Percentiles rank a stretch among this genome's conserved stretches.
These are phyloP conservation scores for Fragilariopsis cylindrus DNA, from an alignment of 108 stramenopile species.

Conservation along the genomic window DNA sequence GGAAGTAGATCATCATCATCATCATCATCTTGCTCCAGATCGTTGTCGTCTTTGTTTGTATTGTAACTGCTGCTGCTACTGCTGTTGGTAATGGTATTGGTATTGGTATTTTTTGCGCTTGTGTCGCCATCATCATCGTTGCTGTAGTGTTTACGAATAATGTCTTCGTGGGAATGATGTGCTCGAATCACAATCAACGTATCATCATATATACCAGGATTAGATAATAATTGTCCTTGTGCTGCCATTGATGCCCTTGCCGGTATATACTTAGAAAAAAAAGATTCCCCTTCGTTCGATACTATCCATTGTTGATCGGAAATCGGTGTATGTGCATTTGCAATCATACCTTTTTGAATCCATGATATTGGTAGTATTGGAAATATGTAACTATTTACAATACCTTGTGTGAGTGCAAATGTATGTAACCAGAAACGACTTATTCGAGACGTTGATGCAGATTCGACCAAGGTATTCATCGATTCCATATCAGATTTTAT, in stretches of 20 bases:
- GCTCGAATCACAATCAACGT: neutral
- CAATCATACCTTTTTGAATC: neutral
- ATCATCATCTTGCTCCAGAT: neutral
- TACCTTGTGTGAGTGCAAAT: neutral
- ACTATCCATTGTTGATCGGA: neutral
- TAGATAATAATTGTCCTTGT: neutral
- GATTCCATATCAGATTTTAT: neutral
- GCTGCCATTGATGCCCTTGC: neutral
- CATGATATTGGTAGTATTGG: neutral
- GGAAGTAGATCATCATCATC: neutral
- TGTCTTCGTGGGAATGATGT: neutral
- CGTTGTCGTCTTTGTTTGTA: neutral
- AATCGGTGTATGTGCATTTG: neutral
- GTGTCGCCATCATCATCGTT: neutral
- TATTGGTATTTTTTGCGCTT: neutral
- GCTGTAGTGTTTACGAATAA: neutral
- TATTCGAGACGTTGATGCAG: neutral
- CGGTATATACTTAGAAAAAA: neutral
- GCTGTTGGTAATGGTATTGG: neutral
- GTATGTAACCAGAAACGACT: neutral
- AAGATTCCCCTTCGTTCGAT: neutral
- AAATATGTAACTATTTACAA: neutral
- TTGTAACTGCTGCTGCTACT: neutral
- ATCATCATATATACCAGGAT: constrained; percentile 8
- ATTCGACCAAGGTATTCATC: neutral